Evolutionary conservation across 495 filamentous ascomycete genomes (phyloP).

Genomic region (Penicillium arizonense): DNA sequence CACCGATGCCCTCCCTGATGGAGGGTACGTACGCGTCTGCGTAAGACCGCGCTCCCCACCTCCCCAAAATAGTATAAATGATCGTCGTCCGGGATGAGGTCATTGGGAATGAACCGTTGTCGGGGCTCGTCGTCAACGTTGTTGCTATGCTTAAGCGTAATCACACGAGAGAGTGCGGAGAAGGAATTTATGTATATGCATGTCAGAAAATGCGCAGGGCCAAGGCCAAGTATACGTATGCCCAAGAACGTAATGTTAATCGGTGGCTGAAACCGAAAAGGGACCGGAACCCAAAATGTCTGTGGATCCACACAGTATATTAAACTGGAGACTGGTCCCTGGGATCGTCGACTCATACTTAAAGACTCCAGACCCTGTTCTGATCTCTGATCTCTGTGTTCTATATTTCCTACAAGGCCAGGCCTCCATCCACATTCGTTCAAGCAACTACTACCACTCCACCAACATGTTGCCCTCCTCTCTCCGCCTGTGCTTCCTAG

Average conservation of each 20-base stretch:
- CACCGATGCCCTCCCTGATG: background rate
- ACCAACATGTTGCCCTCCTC: constrained; percentile 3
- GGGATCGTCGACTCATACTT: background rate
- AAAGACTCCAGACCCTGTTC: constrained; percentile 1
- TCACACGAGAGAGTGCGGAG: background rate
- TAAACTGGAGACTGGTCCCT: constrained; percentile 13
- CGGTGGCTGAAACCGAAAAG: background rate
- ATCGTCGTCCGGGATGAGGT: constrained; percentile 7
- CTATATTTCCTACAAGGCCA: background rate
- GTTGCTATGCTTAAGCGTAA: background rate
- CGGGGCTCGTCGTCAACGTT: background rate
- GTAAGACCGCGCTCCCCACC: constrained; percentile 3
- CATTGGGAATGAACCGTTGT: constrained; percentile 5
- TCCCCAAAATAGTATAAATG: constrained; percentile 7
- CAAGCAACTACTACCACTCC: background rate
- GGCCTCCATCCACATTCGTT: background rate
- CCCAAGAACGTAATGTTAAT: constrained; percentile 8
- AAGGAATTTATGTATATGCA: background rate
- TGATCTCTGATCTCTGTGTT: background rate
- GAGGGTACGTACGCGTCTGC: constrained; percentile 6
- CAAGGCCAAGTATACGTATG: constrained; percentile 14
- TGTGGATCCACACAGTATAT: constrained; percentile 2
- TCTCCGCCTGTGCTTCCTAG: constrained; percentile 6
- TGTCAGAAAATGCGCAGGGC: background rate
- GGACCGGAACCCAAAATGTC: background rate